Base-by-base conservation (phyloP, 2,329 filamentous ascomycete species). In the Fusarium equiseti region DNA sequence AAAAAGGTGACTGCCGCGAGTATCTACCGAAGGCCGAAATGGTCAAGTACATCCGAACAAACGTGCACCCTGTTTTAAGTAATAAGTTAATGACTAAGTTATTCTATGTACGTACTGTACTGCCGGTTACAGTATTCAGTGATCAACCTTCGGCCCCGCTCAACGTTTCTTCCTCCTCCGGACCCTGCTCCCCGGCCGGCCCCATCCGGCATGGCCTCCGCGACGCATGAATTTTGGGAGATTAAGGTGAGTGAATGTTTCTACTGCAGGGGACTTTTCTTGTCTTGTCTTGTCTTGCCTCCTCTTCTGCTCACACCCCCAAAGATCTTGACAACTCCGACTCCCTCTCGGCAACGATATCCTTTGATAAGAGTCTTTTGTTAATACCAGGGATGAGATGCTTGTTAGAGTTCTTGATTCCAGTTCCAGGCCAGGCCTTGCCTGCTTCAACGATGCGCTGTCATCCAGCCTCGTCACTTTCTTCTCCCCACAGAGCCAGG, bases 211-310 rank as follows among this genome's bases (percentile, higher is more conserved):
- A 63, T 63, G 43, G 48, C 48, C 55, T 54, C 57, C 59, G 66
- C 73, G 66, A 65, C 62, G 73, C 73, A 75, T 75, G 64, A 75
- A 75, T 71, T 60, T 59, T 71, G 67, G 73, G 73, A 75, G 64
- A 75, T 75, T 75, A 70, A 66, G 27, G 50, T 40, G 42, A 29
- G 22, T 13, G 49, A 49, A 49, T 64, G 62, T 66, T 61, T 68
- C 63, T 51, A 52, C 54, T 52, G 22, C 32, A 52, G 15, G 49
- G 49, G 16, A 40, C 31, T 38, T 38, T 16, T n/a, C 26, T 20
- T 48, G 18, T 29, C 26, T 29, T 45, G 20, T 15, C 22, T 22
- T 44, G 40, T 10, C 40, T 42, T 20, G 13, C 20, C 44, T 26
- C 48, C 56, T 66, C 15, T 56, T 45, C 42, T 43, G 24, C 24